phyloP scores from a whole-genome alignment of 2,329 filamentous ascomycete genomes.

The Phoma herbarum region DNA sequence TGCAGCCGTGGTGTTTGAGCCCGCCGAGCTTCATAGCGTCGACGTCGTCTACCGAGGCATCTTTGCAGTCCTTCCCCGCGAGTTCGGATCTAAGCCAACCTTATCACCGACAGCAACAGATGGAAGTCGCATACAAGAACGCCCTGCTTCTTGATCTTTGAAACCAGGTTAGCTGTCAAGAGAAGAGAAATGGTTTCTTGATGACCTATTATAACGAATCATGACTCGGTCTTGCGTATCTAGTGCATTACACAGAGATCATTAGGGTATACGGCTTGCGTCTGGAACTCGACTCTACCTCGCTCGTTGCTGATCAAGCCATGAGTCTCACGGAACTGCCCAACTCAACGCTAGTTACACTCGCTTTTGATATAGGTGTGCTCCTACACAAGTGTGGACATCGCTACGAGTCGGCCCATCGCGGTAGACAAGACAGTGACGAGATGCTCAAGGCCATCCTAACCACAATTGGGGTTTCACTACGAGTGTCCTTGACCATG shows the following conservation, averaged over 20 bases:
- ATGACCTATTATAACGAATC: no score
- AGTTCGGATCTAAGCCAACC: conserved; percentile 9
- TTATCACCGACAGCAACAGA: conserved; percentile 9
- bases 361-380: neutral
- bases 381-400: no score
- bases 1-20: neutral
- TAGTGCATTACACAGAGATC: neutral
- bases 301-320: neutral
- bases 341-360: neutral
- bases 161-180: neutral
- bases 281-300: neutral
- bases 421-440: no score
- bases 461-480: no score
- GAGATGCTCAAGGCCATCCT: no score
- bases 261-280: neutral
- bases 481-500: no score
- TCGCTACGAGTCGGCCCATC: no score
- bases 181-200: neutral
- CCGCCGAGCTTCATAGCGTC: conserved; percentile 10
- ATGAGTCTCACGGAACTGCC: neutral
- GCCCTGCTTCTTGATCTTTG: neutral
- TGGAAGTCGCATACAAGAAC: neutral
- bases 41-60: conserved; percentile 18
- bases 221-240: neutral
- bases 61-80: conserved; percentile 16